phyloP scores from a whole-genome alignment of 164 flowering plant genomes.

The Piper betle region DNA sequence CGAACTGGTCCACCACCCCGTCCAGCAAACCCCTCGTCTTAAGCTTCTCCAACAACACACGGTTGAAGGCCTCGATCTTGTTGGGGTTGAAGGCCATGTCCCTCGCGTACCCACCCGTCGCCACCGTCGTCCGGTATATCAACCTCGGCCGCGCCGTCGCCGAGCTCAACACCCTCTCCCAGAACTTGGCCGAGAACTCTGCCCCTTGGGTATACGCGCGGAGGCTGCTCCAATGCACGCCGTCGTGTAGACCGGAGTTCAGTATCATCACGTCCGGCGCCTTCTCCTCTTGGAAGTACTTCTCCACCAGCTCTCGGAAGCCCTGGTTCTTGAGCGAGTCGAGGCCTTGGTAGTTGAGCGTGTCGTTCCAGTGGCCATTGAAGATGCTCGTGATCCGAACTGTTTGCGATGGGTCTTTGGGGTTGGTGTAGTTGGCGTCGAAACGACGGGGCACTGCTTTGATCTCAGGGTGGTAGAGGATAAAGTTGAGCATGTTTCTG shows the following conservation, averaged over 20 bases:
- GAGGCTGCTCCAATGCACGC: constrained; percentile 43
- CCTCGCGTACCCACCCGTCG: constrained; percentile 84
- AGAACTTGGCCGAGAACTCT: constrained; percentile 50
- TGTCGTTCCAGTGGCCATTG: constrained; percentile 75
- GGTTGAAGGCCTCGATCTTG: constrained; percentile 80
- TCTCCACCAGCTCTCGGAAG: constrained; percentile 37
- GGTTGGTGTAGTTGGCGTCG: constrained; percentile 68
- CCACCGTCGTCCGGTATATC: constrained; percentile 59
- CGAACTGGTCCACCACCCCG: constrained; percentile 59
- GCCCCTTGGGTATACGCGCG: constrained; percentile 42
- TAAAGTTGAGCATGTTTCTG: constrained; percentile 71
- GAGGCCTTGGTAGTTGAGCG: constrained; percentile 59
- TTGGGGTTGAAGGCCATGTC: constrained; percentile 60
- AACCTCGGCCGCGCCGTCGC: constrained; percentile 37
- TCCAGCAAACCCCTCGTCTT: constrained; percentile 35
- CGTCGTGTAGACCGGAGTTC: constrained; percentile 95
- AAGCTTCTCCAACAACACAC: constrained; percentile 56
- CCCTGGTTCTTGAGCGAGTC: constrained; percentile 49
- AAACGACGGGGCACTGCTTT: constrained; percentile 50
- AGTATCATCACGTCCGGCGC: constrained; percentile 76
- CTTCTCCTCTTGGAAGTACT: constrained; percentile 39
- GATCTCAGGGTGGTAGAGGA: constrained; percentile 40
- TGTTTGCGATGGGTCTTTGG: constrained; percentile 37
- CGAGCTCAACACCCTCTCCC: constrained; percentile 54
- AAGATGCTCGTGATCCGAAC: constrained; percentile 83